Base-by-base conservation (phyloP, 345 rosid species). In the Stellera chamaejasme region DNA sequence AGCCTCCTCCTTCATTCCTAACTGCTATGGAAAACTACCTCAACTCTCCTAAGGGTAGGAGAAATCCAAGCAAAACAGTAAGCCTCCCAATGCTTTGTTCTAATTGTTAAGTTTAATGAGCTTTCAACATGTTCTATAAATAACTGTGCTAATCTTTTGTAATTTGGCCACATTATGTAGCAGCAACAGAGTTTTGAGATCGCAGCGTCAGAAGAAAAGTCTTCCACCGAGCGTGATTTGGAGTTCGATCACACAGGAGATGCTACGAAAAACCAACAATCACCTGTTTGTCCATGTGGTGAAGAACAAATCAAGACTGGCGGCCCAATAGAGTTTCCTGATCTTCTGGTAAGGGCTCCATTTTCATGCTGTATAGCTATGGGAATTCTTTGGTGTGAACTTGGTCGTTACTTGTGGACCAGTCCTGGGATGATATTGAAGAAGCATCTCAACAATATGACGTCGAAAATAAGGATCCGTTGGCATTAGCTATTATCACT, bases 11-110 rank as follows among this genome's bases (percentile, higher is more conserved):
- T 39, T 62, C 78, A 41, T 70, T 77, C 48, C 4, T 73, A 47
- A 6, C 60, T 45, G 48, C 71, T 23, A 73, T 73, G 82, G 78
- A 73, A 58, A 72, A 70, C 11, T 68, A 77, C 10, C 67, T 70
- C 23, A 48, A 57, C 10, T 66, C 76, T 51, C 73, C 78, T 9
- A 39, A 50, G 26, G 13, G 48, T 43, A 16, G 52, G 48, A 27
- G 50, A 11, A 66, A 51, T 56, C 67, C 61, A 27, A 27, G 65
- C 57, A 54, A 56, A 65, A 47, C 48, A 14, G 74, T 49, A 58
- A 59, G 71, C 56, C 55, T 48, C 47, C 43, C 25, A 6, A 45
- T 4, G 3, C 57, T 52, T 54, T 48, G 6, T 43, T 52, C 25
- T 45, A 1, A 6, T 11, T 44, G n/a, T 6, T 11, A 9, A 23